A percentile compares a stretch with the other conserved stretches of the same genome.
Conservation (phyloP, 148 eudicot genomes). For the Talinum fruticosum region DNA sequence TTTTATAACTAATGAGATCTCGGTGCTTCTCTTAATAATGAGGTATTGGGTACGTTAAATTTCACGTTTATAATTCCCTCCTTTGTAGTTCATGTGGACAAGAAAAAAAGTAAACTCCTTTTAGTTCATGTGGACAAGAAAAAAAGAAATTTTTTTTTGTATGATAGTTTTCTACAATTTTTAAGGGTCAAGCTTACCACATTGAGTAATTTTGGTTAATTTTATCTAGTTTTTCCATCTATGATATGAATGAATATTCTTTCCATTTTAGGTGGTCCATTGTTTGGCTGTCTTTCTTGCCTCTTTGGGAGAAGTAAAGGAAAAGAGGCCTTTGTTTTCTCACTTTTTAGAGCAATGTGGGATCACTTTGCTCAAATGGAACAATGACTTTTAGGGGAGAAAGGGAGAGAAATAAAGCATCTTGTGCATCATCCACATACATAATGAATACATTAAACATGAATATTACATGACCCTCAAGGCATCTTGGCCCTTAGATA, state of each 20-base stretch:
- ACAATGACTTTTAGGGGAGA: constrained; percentile 7
- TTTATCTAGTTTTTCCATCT: background rate
- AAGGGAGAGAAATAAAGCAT: constrained; percentile 8
- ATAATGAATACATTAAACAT: background rate
- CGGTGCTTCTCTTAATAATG: too few relatives aligned
- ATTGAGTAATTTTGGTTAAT: too few relatives aligned
- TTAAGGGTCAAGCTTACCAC: too few relatives aligned
- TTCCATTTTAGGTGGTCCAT: constrained; percentile 12
- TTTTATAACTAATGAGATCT: too few relatives aligned
- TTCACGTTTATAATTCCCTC: too few relatives aligned
- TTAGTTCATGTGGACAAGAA: too few relatives aligned
- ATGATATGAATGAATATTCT: background rate
- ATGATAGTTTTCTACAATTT: too few relatives aligned
- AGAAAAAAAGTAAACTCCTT: too few relatives aligned
- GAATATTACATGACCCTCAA: background rate
- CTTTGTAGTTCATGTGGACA: too few relatives aligned
- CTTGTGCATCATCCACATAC: constrained; percentile 18
- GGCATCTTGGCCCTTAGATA: constrained; percentile 18
- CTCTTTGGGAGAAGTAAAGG: constrained; percentile 9
- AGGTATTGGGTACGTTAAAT: too few relatives aligned
- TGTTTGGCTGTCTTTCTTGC: background rate
- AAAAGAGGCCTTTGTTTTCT: background rate
- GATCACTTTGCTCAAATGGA: background rate
- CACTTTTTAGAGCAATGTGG: constrained; percentile 6
- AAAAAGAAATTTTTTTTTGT: too few relatives aligned